A percentile compares a stretch with the other conserved stretches of the same genome.
Conservation (phyloP, 257 asterid species). For the Solanum gracilifrons region DNA sequence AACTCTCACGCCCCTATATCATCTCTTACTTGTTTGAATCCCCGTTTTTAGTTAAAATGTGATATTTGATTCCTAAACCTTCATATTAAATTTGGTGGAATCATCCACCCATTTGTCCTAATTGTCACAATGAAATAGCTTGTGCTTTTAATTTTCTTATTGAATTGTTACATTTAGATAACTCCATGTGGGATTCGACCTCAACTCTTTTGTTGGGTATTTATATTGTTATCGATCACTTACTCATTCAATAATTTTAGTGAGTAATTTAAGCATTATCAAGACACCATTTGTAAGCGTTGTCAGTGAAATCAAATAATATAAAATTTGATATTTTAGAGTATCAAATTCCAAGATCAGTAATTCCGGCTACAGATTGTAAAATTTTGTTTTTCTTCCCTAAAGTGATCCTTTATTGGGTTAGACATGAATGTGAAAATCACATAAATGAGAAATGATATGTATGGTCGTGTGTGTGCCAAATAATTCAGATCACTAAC, state of each 20-base stretch:
- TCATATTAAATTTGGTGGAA: not conserved
- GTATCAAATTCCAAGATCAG: not conserved
- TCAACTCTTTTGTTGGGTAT: not conserved
- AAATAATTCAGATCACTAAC: not conserved
- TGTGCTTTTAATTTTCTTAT: not conserved
- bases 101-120: not conserved
- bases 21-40: not conserved
- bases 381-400: not conserved
- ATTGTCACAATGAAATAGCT: not conserved
- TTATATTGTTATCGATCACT: not conserved
- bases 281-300: not conserved
- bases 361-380: not conserved
- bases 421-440: not conserved
- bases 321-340: not conserved
- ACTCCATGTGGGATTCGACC: not conserved
- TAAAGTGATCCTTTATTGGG: not conserved
- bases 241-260: not conserved
- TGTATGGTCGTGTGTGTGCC: not conserved
- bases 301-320: not conserved
- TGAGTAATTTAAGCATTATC: not conserved
- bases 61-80: not conserved
- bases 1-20: not conserved
- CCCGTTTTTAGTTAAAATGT: no score
- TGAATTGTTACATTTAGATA: not conserved
- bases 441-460: not conserved